Evolutionary conservation across 345 rosid species (phyloP).

Genomic region (Luvunga scandens): DNA sequence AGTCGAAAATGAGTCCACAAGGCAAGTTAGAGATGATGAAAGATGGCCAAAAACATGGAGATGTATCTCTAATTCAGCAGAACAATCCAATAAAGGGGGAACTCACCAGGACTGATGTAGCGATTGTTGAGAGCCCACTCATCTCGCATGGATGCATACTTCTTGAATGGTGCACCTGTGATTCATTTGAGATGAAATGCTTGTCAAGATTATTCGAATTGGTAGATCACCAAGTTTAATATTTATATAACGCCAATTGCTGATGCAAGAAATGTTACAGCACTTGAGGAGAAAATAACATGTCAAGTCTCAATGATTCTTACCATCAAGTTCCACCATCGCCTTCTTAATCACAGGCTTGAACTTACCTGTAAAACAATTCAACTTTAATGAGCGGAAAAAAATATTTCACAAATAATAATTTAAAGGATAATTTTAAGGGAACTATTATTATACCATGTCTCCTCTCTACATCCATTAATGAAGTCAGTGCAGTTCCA

Average conservation of each 20-base stretch:
- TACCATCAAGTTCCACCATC: conserved; percentile 98
- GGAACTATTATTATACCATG: conserved; percentile 53
- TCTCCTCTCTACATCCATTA: conserved; percentile 99
- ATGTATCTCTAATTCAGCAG: background rate
- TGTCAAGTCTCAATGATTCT: background rate
- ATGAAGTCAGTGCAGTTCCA: conserved; percentile 86
- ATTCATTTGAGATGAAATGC: background rate
- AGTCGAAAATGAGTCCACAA: background rate
- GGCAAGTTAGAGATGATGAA: background rate
- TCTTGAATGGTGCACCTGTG: conserved; percentile 87
- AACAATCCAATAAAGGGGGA: background rate
- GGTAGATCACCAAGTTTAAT: background rate
- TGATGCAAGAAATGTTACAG: background rate
- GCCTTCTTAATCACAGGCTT: conserved; percentile 99
- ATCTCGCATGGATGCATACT: conserved; percentile 62
- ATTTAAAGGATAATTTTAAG: background rate
- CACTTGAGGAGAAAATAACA: background rate
- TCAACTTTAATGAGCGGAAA: background rate
- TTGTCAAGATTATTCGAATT: background rate
- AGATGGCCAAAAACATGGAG: background rate
- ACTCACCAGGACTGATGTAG: conserved; percentile 93
- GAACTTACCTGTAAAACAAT: conserved; percentile 60
- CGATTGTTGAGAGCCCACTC: conserved; percentile 87
- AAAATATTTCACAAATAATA: background rate
- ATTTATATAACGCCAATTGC: background rate